Evolutionary conservation across 163 green algal species (phyloP), one percentile per base, ranked within the genome.

Genomic region (Coccomyxa subellipsoidea): DNA sequence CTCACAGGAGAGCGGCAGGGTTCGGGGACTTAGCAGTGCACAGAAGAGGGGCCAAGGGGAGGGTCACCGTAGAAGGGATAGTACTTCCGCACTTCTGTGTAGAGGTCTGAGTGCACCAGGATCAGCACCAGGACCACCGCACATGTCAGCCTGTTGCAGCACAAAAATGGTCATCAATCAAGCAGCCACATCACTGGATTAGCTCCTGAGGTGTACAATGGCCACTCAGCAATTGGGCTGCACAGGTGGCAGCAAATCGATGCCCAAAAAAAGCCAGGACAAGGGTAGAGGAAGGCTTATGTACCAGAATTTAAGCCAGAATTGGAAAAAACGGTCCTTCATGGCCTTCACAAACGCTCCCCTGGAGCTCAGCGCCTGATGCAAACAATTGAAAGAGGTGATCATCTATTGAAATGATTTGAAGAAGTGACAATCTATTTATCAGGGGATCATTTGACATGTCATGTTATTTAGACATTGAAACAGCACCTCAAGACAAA

Each of bases 261-360:
- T n/a, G n/a, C n/a, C n/a, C n/a, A n/a, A n/a, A n/a, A n/a, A n/a
- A n/a, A n/a, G n/a, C n/a, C n/a, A n/a, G n/a, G 23, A 8, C 23
- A 8, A 6, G 23, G 3, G 2, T 18, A 8, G 5, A 21, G 47
- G 47, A 54, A 73, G 66, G n/a, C n/a, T n/a, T n/a, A n/a, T 23
- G 27, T 23, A 73, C 66, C 66, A 82, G 77, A 82, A 85, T 76
- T 85, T 85, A 59, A 80, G 36, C 5, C 78, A 80, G 31, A 85
- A 85, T 32, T 82, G 81, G 37, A 85, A 84, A 29, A 71, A 70
- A 27, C 69, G 79, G 5, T 71, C 69, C 38, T 78, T 38, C 79
- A 69, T 79, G 66, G 59, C 77, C 8, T 29, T 38, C 47, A 69
- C 76, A 66, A 31, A 80, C 12, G 40, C 15, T 39, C 8, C 35